These are phyloP conservation scores for Polyplosphaeria fusca DNA, from an alignment of 495 filamentous ascomycete genomes.

Conservation along the genomic window DNA sequence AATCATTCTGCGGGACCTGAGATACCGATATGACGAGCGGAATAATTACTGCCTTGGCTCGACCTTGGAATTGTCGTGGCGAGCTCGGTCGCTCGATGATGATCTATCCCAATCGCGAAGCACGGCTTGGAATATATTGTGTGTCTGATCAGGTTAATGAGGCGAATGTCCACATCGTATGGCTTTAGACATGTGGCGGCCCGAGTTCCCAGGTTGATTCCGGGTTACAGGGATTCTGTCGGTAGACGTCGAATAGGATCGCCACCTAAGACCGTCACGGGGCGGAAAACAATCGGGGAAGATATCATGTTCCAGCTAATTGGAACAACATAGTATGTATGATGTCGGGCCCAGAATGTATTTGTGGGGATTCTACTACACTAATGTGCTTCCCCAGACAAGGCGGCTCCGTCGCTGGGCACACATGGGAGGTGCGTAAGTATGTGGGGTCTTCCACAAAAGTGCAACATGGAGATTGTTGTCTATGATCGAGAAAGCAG, in stretches of 20 bases:
- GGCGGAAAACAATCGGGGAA: constrained; percentile 4
- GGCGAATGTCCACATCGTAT: constrained; percentile 18
- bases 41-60: constrained; percentile 15
- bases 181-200: constrained; percentile 20
- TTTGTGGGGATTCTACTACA: not conserved
- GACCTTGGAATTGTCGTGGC: constrained; percentile 6
- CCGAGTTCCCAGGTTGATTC: constrained; percentile 25
- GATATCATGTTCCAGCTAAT: not conserved
- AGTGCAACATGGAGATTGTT: too few species aligned
- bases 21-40: constrained; percentile 5
- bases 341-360: not conserved
- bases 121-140: constrained; percentile 24
- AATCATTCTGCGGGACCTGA: not conserved
- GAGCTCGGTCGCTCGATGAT: not conserved
- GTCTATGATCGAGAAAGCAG: too few species aligned
- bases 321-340: not conserved
- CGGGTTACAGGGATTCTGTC: constrained; percentile 6
- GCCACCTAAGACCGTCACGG: constrained; percentile 7
- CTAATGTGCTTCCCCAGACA: constrained; percentile 2
- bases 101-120: not conserved
- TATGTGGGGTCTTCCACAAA: too few species aligned
- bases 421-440: too few species aligned
- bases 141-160: constrained; percentile 25
- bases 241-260: constrained; percentile 20
- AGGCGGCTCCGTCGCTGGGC: constrained; percentile 1